A percentile compares a stretch with the other conserved stretches of the same genome.
phyloP scores from a whole-genome alignment of 2,329 filamentous ascomycete species.

The Verticillium zaregamsianum region DNA sequence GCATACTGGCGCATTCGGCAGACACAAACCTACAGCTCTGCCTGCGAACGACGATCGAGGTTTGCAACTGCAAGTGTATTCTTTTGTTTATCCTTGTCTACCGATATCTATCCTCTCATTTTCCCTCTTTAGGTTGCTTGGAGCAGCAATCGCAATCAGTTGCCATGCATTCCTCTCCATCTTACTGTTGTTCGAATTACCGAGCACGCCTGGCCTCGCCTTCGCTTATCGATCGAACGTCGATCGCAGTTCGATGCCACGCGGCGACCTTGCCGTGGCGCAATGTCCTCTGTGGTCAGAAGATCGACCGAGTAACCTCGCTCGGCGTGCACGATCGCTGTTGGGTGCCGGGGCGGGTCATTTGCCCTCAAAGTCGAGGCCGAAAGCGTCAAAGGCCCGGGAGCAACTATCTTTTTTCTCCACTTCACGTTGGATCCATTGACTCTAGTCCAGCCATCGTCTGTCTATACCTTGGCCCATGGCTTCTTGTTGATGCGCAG shows the following conservation, averaged over 20 bases:
- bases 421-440: not conserved
- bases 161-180: not conserved
- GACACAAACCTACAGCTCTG: too few relatives aligned
- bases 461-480: constrained; percentile 28
- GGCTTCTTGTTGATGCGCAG: constrained; percentile 34
- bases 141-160: not conserved
- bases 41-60: not conserved
- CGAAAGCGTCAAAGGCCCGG: not conserved
- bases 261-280: not conserved
- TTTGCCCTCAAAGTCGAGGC: not conserved
- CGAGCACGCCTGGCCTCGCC: not conserved
- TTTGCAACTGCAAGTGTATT: not conserved
- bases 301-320: not conserved
- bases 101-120: not conserved
- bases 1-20: not conserved
- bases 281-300: not conserved
- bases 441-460: not conserved
- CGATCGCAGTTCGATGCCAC: not conserved
- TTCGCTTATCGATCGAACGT: not conserved
- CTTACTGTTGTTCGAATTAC: not conserved
- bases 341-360: not conserved
- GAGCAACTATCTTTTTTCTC: not conserved
- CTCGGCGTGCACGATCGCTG: too few relatives aligned
- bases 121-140: not conserved
- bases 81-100: not conserved